Conservation (phyloP, 1,284 basidiomycete species). For the Rhodotorula sp. region DNA sequence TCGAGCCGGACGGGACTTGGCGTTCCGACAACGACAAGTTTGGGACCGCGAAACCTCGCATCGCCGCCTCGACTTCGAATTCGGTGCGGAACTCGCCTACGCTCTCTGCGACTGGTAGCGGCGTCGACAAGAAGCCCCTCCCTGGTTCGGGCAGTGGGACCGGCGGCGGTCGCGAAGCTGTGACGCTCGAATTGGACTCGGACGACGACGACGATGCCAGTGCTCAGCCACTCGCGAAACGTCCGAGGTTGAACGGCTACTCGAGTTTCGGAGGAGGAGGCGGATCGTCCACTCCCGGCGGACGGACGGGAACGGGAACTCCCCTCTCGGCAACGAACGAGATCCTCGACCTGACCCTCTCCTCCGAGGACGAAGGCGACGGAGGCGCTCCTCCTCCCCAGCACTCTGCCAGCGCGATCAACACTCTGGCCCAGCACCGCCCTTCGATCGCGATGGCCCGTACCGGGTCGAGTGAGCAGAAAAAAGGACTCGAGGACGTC, state of each 20-base stretch:
- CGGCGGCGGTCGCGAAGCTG: background rate
- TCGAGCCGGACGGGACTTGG: conserved; percentile 94
- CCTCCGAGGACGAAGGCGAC: conserved; percentile 49
- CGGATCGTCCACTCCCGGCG: background rate
- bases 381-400: background rate
- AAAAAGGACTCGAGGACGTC: conserved; percentile 15
- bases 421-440: background rate
- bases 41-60: conserved; percentile 58
- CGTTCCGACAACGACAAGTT: conserved; percentile 83
- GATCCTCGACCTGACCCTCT: conserved; percentile 74
- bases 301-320: background rate
- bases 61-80: conserved; percentile 41
- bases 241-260: conserved; percentile 67
- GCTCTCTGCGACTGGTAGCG: background rate
- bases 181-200: background rate
- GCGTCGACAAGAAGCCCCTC: background rate
- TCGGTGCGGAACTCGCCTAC: conserved; percentile 7
- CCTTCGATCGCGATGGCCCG: conserved; percentile 1
- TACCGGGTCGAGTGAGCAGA: conserved; percentile 1
- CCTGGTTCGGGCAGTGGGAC: no score
- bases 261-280: conserved; percentile 44
- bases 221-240: conserved; percentile 60
- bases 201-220: background rate
- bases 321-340: conserved; percentile 4
- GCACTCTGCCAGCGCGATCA: conserved; percentile 54